A percentile compares a stretch with the other conserved stretches of the same genome.
Conservation (phyloP, 2,329 filamentous ascomycete genomes). For the Calonectria pseudoturangicola region DNA sequence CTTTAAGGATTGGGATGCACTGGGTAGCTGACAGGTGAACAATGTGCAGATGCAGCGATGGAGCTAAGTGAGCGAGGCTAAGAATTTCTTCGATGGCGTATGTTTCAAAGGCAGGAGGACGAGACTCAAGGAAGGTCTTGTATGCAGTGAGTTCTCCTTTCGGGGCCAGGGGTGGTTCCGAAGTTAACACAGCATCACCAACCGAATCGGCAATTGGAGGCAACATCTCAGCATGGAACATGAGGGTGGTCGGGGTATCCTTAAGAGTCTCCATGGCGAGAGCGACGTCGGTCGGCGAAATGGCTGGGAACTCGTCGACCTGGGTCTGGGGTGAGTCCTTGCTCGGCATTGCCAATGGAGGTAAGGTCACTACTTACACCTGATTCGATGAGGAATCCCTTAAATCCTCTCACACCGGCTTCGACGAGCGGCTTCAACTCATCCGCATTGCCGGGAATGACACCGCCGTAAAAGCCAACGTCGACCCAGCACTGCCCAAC, state of each 20-base stretch:
- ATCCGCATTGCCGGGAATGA: conserved; percentile 90
- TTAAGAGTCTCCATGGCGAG: conserved; percentile 88
- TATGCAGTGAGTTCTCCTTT: conserved; percentile 85
- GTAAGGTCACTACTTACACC: conserved; percentile 78
- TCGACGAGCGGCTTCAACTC: conserved; percentile 88
- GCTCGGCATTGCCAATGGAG: not conserved
- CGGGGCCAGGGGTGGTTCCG: conserved; percentile 81
- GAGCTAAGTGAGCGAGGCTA: conserved; percentile 85
- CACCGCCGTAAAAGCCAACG: conserved; percentile 97
- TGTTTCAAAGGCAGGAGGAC: conserved; percentile 92
- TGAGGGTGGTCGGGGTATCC: conserved; percentile 89
- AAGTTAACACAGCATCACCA: conserved; percentile 83
- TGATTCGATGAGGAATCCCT: conserved; percentile 97
- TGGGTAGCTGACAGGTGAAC: conserved; percentile 94
- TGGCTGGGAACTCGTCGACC: conserved; percentile 96
- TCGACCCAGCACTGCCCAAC: conserved; percentile 96
- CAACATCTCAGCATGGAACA: conserved; percentile 99
- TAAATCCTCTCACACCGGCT: conserved; percentile 94
- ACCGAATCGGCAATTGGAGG: conserved; percentile 89
- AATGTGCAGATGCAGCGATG: conserved; percentile 90
- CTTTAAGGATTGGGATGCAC: conserved; percentile 86
- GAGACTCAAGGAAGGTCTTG: conserved; percentile 92
- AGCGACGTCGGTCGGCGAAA: conserved; percentile 86
- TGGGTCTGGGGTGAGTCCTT: conserved; percentile 59
- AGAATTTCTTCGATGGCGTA: conserved; percentile 93